Evolutionary conservation across 805 yeast species (phyloP).

Genomic region (Ogataea haglerorum): DNA sequence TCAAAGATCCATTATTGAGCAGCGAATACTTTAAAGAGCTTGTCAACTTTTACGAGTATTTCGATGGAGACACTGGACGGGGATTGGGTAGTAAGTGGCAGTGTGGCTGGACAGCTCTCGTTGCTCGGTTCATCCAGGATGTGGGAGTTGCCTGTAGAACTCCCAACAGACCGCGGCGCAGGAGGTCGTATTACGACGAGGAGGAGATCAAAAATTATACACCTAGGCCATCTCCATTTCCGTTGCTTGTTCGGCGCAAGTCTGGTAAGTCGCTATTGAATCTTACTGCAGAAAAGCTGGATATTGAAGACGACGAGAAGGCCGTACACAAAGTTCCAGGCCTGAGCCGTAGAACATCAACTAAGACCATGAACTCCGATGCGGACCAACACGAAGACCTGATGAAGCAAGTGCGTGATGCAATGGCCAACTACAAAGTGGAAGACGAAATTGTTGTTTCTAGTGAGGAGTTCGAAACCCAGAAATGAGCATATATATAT

Average conservation of each 20-base stretch:
- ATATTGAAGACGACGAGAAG: constrained; percentile 61
- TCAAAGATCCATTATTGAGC: constrained; percentile 43
- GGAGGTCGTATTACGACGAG: constrained; percentile 28
- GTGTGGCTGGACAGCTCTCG: constrained; percentile 94
- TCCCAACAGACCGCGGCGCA: constrained; percentile 36
- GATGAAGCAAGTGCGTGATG: constrained; percentile 40
- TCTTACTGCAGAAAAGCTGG: constrained; percentile 63
- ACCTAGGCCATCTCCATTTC: constrained; percentile 40
- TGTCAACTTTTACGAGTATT: constrained; percentile 80
- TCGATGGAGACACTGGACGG: constrained; percentile 92
- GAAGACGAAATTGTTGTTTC: constrained; percentile 42
- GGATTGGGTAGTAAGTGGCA: constrained; percentile 94
- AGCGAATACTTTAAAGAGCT: constrained; percentile 74
- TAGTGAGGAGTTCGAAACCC: constrained; percentile 58
- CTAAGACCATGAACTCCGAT: constrained; percentile 27
- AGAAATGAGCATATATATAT: constrained; percentile 11
- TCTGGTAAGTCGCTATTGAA: constrained; percentile 72
- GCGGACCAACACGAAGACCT: constrained; percentile 30
- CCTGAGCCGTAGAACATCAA: constrained; percentile 29
- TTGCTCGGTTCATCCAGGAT: constrained; percentile 88
- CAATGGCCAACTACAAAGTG: constrained; percentile 36
- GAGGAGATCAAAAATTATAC: constrained; percentile 40
- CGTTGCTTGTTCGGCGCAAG: constrained; percentile 53
- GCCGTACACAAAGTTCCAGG: constrained; percentile 32
- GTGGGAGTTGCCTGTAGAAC: constrained; percentile 68